phyloP scores from a whole-genome alignment of 768 basidiomycete genomes.

The Pleurotus tuoliensis region DNA sequence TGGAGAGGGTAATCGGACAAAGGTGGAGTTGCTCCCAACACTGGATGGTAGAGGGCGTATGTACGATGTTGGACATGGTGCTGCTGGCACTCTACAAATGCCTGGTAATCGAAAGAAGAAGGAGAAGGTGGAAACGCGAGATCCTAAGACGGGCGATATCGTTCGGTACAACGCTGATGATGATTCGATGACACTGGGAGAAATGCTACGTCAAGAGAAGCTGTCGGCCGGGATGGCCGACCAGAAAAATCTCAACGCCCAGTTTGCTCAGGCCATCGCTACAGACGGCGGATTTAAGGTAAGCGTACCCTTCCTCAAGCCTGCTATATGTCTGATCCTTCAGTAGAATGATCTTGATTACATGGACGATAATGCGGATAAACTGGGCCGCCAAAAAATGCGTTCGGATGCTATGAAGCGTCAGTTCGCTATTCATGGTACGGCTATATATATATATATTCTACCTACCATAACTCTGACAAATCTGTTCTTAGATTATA shows the following conservation, averaged over 20 bases:
- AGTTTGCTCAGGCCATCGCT: slow-evolving; percentile 86
- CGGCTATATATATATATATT: neutral
- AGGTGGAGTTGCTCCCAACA: slow-evolving; percentile 85
- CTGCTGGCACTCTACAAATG: slow-evolving; percentile 43
- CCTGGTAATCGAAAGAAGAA: slow-evolving; percentile 81
- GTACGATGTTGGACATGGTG: slow-evolving; percentile 89
- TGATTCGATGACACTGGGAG: slow-evolving; percentile 79
- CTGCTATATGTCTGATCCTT: neutral
- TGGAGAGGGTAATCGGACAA: slow-evolving; percentile 41
- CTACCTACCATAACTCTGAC: too few species aligned
- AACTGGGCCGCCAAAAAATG: slow-evolving; percentile 91
- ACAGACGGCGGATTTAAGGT: slow-evolving; percentile 87
- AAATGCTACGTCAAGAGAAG: slow-evolving; percentile 89
- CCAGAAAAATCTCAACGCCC: slow-evolving; percentile 88
- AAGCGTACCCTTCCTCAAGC: neutral
- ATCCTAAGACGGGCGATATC: slow-evolving; percentile 86
- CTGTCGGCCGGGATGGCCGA: slow-evolving; percentile 87
- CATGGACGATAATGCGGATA: slow-evolving; percentile 95
- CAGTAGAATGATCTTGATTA: slow-evolving; percentile 84
- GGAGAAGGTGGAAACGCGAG: slow-evolving; percentile 82
- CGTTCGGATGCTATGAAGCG: slow-evolving; percentile 94
- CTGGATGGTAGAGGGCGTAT: slow-evolving; percentile 78
- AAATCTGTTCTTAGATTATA: slow-evolving; percentile 69
- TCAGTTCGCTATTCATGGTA: slow-evolving; percentile 94
- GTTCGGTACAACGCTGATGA: slow-evolving; percentile 90